Percentiles rank a stretch among this genome's conserved stretches.
Conservation (phyloP, 805 yeast species). For the Hanseniaspora lachancei region DNA sequence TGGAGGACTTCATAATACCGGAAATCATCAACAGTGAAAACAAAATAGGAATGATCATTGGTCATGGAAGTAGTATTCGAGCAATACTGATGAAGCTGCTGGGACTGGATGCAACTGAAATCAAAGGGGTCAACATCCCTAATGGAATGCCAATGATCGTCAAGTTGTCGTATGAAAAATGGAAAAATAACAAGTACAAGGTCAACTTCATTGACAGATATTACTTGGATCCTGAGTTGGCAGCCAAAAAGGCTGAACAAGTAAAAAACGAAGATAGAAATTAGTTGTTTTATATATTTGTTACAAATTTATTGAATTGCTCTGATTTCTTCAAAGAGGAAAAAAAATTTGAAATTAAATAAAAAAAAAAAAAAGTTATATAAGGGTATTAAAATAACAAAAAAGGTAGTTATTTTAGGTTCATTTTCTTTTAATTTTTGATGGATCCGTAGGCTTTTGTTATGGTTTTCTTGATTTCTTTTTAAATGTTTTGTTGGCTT, state of each 20-base stretch:
- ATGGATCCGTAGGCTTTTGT: background rate
- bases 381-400: background rate
- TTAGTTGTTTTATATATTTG: too few relatives aligned
- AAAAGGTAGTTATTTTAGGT: background rate
- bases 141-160: slow-evolving; percentile 71
- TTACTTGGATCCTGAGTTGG: slow-evolving; percentile 70
- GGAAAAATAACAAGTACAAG: slow-evolving; percentile 22
- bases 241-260: slow-evolving; percentile 63
- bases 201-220: slow-evolving; percentile 39
- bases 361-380: background rate
- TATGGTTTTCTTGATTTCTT: background rate
- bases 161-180: slow-evolving; percentile 31
- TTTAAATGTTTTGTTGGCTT: background rate
- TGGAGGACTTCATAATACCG: slow-evolving; percentile 36
- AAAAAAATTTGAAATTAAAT: too few relatives aligned
- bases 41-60: slow-evolving; percentile 53
- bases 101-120: slow-evolving; percentile 50
- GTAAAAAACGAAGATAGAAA: slow-evolving; percentile 59
- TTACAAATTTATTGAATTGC: too few relatives aligned
- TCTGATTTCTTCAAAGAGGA: too few relatives aligned
- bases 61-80: slow-evolving; percentile 74
- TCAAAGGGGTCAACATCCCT: slow-evolving; percentile 65
- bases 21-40: slow-evolving; percentile 35
- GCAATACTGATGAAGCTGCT: slow-evolving; percentile 59
- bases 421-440: background rate